A percentile compares a stretch with the other conserved stretches of the same genome.
Evolutionary conservation across 164 flowering plant genomes (phyloP).

Genomic region (Vitis rupestris): DNA sequence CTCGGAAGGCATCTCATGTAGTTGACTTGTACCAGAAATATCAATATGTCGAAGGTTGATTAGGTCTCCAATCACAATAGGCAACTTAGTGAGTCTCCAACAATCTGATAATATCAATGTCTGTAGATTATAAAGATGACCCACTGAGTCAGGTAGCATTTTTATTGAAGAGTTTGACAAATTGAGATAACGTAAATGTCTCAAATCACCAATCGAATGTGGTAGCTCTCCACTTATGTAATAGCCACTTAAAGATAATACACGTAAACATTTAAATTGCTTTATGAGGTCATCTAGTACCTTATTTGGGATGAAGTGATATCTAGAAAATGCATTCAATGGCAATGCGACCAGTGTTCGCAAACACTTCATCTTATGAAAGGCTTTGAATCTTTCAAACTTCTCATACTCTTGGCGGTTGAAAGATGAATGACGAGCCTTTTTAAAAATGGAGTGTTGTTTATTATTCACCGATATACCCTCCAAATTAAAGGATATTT

Average conservation of each 20-base stretch:
- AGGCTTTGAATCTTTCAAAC: too few relatives aligned
- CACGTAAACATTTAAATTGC: too few relatives aligned
- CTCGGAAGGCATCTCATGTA: neutral
- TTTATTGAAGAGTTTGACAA: neutral
- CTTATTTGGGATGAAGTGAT: too few relatives aligned
- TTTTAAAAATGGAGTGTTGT: too few relatives aligned
- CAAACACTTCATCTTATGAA: neutral
- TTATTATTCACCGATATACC: neutral
- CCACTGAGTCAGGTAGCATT: conserved; percentile 1
- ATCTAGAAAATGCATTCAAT: too few relatives aligned
- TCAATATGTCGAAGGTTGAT: neutral
- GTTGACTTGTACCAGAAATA: neutral
- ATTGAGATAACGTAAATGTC: conserved; percentile 9
- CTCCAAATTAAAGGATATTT: too few relatives aligned
- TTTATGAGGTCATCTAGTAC: too few relatives aligned
- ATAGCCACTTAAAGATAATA: too few relatives aligned
- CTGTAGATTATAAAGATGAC: neutral
- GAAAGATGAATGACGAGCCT: neutral
- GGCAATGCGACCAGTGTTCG: neutral
- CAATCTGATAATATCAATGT: neutral
- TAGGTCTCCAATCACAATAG: neutral
- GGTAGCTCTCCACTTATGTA: neutral
- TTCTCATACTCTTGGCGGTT: too few relatives aligned
- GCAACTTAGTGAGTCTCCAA: neutral
- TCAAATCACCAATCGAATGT: neutral